Conservation (phyloP, 208 protist genomes). For the Trypanosoma melophagium region DNA sequence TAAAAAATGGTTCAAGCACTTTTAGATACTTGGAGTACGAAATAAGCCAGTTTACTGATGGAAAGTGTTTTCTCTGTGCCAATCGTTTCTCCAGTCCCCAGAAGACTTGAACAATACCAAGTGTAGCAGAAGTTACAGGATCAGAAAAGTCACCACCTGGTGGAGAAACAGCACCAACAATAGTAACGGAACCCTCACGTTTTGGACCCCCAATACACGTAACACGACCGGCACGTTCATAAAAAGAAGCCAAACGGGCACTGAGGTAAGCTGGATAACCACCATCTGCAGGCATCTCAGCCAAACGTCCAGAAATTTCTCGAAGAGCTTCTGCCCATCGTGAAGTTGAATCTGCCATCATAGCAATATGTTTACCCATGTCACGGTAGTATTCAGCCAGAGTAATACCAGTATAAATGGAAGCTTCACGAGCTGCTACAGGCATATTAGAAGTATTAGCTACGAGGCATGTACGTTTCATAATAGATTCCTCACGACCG, state of each 20-base stretch:
- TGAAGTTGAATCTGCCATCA: slow-evolving; percentile 99
- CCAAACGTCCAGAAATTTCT: slow-evolving; percentile 99
- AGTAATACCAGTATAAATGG: slow-evolving; percentile 99
- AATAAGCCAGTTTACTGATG: slow-evolving; percentile 99
- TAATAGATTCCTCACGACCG: slow-evolving; percentile 97
- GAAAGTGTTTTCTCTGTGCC: slow-evolving; percentile 99
- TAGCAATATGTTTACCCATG: slow-evolving; percentile 99
- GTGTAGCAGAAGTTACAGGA: slow-evolving; percentile 98
- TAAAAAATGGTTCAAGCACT: slow-evolving; percentile 97
- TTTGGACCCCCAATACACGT: slow-evolving; percentile 95
- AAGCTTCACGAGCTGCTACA: slow-evolving; percentile 99
- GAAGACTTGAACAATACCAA: slow-evolving; percentile 99
- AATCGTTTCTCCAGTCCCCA: slow-evolving; percentile 99
- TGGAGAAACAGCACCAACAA: slow-evolving; percentile 99
- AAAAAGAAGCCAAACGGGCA: slow-evolving; percentile 99
- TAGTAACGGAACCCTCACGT: slow-evolving; percentile 98
- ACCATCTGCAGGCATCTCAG: slow-evolving; percentile 99
- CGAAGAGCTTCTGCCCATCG: slow-evolving; percentile 99
- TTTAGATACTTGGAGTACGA: slow-evolving; percentile 99
- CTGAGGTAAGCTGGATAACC: slow-evolving; percentile 99
- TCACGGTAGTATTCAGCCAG: slow-evolving; percentile 99
- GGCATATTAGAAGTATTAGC: slow-evolving; percentile 99
- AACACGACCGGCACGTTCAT: slow-evolving; percentile 97
- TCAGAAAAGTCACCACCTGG: slow-evolving; percentile 99
- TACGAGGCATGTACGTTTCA: slow-evolving; percentile 99